A percentile compares a stretch with the other conserved stretches of the same genome.
These are phyloP conservation scores for Tilletia indica DNA, from an alignment of 1,284 basidiomycete genomes.

Conservation along the genomic window DNA sequence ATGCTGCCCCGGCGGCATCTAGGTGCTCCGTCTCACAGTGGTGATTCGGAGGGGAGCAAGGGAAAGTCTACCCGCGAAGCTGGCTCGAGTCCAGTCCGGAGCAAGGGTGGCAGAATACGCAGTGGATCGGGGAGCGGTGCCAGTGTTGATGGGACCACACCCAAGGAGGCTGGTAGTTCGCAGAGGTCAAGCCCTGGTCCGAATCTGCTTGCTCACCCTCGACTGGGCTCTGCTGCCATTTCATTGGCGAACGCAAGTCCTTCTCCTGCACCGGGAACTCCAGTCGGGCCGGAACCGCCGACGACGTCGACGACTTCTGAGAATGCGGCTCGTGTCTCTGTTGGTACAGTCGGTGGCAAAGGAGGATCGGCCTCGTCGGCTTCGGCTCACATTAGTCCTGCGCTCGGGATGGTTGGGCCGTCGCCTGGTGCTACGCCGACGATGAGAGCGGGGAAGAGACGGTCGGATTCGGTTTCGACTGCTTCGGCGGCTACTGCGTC, in stretches of 20 bases:
- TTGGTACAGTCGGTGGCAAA: neutral
- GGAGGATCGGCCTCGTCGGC: neutral
- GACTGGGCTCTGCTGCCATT: constrained; percentile 1
- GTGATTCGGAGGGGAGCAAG: neutral
- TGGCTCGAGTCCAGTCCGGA: neutral
- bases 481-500: neutral
- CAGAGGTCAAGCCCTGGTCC: neutral
- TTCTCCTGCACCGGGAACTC: constrained; percentile 5
- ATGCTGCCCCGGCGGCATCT: neutral
- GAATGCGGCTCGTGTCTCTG: neutral
- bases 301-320: constrained; percentile 15
- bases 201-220: neutral
- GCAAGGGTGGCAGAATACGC: neutral
- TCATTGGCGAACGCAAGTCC: neutral
- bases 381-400: constrained; percentile 5
- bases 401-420: neutral
- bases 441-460: neutral
- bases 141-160: neutral
- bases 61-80: neutral
- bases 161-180: neutral
- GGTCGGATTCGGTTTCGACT: constrained; percentile 4
- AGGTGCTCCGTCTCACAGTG: neutral
- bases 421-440: neutral
- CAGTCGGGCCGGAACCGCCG: constrained; percentile 6
- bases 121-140: neutral